Conservation (phyloP, 129 eudicot species). For the Tanacetum coccineum region DNA sequence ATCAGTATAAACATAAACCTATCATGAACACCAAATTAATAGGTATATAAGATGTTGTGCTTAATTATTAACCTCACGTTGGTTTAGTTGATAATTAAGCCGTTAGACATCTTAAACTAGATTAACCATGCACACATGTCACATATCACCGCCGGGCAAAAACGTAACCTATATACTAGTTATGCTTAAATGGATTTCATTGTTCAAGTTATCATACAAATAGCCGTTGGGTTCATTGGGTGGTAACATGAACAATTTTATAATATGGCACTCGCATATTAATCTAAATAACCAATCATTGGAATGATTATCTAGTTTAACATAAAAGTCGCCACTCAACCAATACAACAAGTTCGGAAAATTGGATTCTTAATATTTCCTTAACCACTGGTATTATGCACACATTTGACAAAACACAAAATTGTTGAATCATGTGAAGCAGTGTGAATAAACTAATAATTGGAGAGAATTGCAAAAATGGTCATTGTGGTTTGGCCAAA, state of each 20-base stretch:
- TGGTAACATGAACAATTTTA: not conserved
- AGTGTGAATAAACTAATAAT: too few species aligned
- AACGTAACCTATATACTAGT: too few species aligned
- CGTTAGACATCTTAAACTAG: not conserved
- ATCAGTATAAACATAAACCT: not conserved
- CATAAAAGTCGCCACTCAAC: not conserved
- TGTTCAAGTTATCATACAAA: not conserved
- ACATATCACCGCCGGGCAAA: too few species aligned
- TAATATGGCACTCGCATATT: too few species aligned
- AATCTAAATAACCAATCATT: not conserved
- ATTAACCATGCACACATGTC: not conserved
- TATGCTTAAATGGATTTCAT: not conserved
- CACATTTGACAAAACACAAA: too few species aligned
- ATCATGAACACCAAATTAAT: too few species aligned
- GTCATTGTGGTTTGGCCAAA: too few species aligned
- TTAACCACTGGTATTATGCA: too few species aligned
- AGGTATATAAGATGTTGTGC: not conserved
- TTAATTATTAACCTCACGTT: not conserved
- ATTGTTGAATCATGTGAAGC: too few species aligned
- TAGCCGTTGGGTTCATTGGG: not conserved
- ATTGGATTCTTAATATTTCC: too few species aligned
- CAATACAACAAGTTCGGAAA: too few species aligned
- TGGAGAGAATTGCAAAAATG: too few species aligned
- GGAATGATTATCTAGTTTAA: not conserved
- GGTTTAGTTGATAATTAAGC: not conserved